Evolutionary conservation across 345 rosid genomes (phyloP).

Genomic region (Eucalyptus pauciflora): DNA sequence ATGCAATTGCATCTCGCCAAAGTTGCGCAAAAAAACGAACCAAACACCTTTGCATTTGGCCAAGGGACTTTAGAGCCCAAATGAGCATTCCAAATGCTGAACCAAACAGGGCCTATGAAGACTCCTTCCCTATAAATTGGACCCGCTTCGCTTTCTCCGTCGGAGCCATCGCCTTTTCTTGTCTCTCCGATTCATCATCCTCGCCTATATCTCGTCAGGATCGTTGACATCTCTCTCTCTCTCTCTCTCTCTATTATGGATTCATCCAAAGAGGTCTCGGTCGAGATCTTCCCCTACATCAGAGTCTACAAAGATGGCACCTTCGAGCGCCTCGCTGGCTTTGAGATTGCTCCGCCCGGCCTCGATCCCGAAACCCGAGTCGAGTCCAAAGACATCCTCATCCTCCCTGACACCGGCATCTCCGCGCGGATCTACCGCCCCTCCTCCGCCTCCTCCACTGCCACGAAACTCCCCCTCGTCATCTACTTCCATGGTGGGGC

Average conservation of each 20-base stretch:
- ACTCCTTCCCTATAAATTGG: not conserved
- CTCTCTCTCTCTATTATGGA: not conserved
- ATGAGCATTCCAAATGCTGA: too few relatives aligned
- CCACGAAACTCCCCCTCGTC: conserved; percentile 53
- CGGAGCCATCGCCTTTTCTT: not conserved
- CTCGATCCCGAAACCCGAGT: conserved; percentile 42
- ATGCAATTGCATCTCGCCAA: too few relatives aligned
- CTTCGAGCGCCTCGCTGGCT: conserved; percentile 45
- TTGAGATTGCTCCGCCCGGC: conserved; percentile 41
- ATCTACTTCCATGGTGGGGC: conserved; percentile 81
- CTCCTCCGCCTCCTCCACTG: not conserved
- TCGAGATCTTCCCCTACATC: conserved; percentile 44
- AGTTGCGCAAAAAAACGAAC: too few relatives aligned
- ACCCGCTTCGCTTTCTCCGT: not conserved
- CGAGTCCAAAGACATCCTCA: conserved; percentile 47
- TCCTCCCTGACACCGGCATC: conserved; percentile 25
- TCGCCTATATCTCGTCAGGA: not conserved
- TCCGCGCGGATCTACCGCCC: conserved; percentile 57
- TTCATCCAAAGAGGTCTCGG: conserved; percentile 9
- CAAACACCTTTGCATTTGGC: too few relatives aligned
- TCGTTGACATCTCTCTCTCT: not conserved
- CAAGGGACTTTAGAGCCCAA: too few relatives aligned
- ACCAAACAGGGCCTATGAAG: too few relatives aligned
- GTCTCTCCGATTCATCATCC: not conserved
- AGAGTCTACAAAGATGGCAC: conserved; percentile 44